A percentile compares a stretch with the other conserved stretches of the same genome.
Conservation (phyloP, 2,329 filamentous ascomycete genomes). For the Fusarium sp. region DNA sequence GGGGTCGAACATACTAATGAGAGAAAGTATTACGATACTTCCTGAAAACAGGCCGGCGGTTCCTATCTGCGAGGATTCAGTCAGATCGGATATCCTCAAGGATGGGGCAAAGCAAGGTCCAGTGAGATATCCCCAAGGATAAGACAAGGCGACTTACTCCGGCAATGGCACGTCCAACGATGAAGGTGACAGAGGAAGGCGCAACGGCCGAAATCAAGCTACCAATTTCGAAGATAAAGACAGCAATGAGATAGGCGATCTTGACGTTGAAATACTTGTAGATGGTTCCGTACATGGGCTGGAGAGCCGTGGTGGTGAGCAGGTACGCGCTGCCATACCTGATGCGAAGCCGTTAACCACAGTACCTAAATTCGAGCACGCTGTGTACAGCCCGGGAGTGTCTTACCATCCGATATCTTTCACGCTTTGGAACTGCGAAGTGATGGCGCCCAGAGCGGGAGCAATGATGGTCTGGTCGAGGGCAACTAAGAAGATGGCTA, state of each 20-base stretch:
- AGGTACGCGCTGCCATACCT: slow-evolving; percentile 61
- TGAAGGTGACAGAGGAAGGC: slow-evolving; percentile 60
- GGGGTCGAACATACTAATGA: slow-evolving; percentile 49
- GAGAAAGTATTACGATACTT: slow-evolving; percentile 60
- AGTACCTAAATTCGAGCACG: too few species aligned
- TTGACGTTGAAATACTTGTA: slow-evolving; percentile 64
- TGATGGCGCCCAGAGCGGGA: slow-evolving; percentile 64
- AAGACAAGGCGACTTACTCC: slow-evolving; percentile 49
- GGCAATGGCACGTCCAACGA: slow-evolving; percentile 63
- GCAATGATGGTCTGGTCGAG: slow-evolving; percentile 65
- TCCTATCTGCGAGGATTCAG: slow-evolving; percentile 54
- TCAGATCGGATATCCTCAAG: slow-evolving; percentile 13
- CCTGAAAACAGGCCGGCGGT: slow-evolving; percentile 63
- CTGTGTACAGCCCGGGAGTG: too few species aligned
- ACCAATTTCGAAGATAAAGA: slow-evolving; percentile 59
- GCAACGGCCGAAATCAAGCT: slow-evolving; percentile 58
- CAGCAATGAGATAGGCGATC: slow-evolving; percentile 55
- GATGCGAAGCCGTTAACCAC: too few species aligned
- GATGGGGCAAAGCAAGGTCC: too few species aligned
- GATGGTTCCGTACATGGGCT: slow-evolving; percentile 61
- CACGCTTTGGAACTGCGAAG: slow-evolving; percentile 56
- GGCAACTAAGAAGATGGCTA: slow-evolving; percentile 62
- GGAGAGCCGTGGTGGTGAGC: slow-evolving; percentile 61
- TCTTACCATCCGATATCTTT: slow-evolving; percentile 61
- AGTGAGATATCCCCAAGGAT: slow-evolving; percentile 11